Evolutionary conservation across 306 rosid species (phyloP).

Genomic region (Oemleria cerasiformis): DNA sequence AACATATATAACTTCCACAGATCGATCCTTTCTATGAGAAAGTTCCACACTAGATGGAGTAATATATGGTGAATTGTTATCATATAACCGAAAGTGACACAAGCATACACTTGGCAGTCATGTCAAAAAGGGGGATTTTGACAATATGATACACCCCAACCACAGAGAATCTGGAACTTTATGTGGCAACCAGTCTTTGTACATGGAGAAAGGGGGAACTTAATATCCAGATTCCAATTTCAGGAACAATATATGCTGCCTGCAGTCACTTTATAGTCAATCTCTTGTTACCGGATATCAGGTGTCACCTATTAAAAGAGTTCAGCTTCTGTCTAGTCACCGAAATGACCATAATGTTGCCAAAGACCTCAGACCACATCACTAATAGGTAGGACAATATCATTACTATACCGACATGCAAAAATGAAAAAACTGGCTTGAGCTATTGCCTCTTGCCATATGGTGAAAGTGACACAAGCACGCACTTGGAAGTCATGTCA

Average conservation of each 20-base stretch:
- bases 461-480: constrained; percentile 6
- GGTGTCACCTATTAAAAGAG: not conserved
- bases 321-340: constrained; percentile 10
- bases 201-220: constrained; percentile 3
- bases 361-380: not conserved
- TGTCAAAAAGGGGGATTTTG: not conserved
- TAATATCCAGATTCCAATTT: not conserved
- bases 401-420: not conserved
- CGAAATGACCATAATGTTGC: not conserved
- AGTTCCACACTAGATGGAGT: not conserved
- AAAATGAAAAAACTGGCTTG: not conserved
- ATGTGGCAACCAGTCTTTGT: not conserved
- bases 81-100: not conserved
- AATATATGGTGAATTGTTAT: not conserved
- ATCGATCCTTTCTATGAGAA: not conserved
- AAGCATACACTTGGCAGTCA: not conserved
- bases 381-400: not conserved
- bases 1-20: not conserved
- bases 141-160: not conserved
- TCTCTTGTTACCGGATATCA: not conserved
- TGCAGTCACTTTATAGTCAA: constrained; percentile 14
- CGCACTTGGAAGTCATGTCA: not conserved
- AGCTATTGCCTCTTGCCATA: not conserved
- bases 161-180: not conserved
- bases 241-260: not conserved